Base-by-base conservation (phyloP, 495 filamentous ascomycete genomes). In the Podospora appendiculata region DNA sequence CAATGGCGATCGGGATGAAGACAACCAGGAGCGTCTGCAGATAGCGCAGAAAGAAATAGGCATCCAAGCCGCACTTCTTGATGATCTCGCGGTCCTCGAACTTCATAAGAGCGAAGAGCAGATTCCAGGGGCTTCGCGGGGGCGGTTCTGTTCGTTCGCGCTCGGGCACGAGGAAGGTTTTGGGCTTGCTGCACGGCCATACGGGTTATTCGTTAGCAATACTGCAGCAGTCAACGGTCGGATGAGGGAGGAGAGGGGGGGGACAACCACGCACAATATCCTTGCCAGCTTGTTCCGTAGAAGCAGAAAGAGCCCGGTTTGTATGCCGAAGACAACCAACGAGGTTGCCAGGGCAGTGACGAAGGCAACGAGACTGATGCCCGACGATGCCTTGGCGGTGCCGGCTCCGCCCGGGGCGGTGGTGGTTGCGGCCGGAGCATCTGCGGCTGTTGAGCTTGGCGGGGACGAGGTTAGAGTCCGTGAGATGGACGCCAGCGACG, bases 21-120 rank as follows among this genome's bases (percentile, higher is more conserved):
- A 96, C 92, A 62, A 94, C 86, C 38, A 98, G 79, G 3, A 98
- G 80, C 66, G 95, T 93, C 50, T 92, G 88, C 13, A 98, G 77
- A 65, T 95, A 98, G 49, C 94, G 88, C 1, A 98, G 77, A 71
- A 97, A 98, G 69, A 98, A 95, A 73, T 96, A 98, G 60, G 94
- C 92, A 69, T 98, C 93, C 39, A 98, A 79, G 6, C 93, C 93
- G 66, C 89, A 95, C 69, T 95, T 96, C 39, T 88, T 84, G 54
- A 96, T 93, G 63, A 96, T 86, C 56, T 95, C 89, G n/a, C 86
- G 76, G 67, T 90, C 85, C 44, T 80, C 78, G 50, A 89, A 89
- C 61, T 77, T 82, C 69, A 93, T 88, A 35, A 95, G 78, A 25
- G 84, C 77, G 19, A 68, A 67, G 39, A 91, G 65, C 79, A 90